Percentiles rank a stretch among this genome's conserved stretches.
Conservation (phyloP, 805 yeast genomes). For the Komagataella mondaviorum region DNA sequence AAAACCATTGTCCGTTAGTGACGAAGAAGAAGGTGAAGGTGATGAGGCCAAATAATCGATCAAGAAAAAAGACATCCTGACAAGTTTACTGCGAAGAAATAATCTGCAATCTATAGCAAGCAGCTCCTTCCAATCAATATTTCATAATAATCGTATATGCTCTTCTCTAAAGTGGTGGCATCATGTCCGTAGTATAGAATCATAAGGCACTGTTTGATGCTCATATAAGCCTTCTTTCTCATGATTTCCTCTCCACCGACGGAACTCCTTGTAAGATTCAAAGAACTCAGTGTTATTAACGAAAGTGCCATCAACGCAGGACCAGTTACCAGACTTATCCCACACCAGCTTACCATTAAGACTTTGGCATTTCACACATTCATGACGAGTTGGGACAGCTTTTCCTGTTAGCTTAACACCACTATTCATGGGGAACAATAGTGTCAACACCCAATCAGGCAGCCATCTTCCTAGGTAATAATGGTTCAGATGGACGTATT, state of each 20-base stretch:
- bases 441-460: constrained; percentile 12
- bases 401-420: constrained; percentile 12
- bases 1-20: constrained; percentile 21
- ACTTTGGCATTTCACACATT: constrained; percentile 15
- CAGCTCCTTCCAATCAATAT: neutral
- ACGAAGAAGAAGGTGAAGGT: constrained; percentile 16
- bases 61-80: neutral
- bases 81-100: neutral
- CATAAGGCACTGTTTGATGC: neutral
- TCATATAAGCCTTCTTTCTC: neutral
- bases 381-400: constrained; percentile 16
- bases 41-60: neutral
- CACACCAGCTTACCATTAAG: constrained; percentile 14
- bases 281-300: neutral
- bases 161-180: neutral
- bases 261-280: constrained; percentile 5
- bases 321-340: constrained; percentile 18
- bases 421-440: constrained; percentile 15
- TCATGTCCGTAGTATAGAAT: neutral
- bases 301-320: constrained; percentile 8
- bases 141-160: neutral
- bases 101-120: neutral
- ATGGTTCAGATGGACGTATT: constrained; percentile 14
- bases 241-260: neutral
- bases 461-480: constrained; percentile 20